Evolutionary conservation across 768 basidiomycete genomes (phyloP), one percentile per base, ranked within the genome.

Genomic region (Collybiopsis luxurians): DNA sequence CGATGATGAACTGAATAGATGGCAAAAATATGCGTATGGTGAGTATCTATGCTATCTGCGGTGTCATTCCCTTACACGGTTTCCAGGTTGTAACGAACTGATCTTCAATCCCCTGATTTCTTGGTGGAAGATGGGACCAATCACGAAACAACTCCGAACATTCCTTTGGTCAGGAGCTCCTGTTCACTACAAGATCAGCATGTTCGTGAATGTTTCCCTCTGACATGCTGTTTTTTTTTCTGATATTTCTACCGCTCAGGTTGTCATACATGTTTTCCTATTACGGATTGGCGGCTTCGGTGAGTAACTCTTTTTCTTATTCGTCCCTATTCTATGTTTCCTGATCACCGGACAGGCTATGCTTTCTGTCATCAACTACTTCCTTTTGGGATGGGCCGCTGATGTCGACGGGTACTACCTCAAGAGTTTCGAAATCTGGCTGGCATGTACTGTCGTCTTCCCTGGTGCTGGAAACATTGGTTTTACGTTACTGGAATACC

Each of bases 11-110:
- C 74, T 96, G 9, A 95, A 95, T 63, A 72, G 94, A 2, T 96
- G 94, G 94, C 91, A 95, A 60, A 96, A 95, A 67, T 92, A 91
- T 59, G 76, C 87, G 0, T 90, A 89, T 70, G 89, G 87, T 81
- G 64, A 51, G 65, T 4, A 55, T 70, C 63, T 7, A n/a, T 53
- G 21, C 21, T n/a, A 50, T 1, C 4, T 57, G 47, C 43, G 36
- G 51, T 44, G 15, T 44, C 23, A 45, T 31, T n/a, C 11, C 27
- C 39, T 4, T 2, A 23, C 23, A 27, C 9, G 12, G 27, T 19
- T n/a, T n/a, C 54, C 45, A 84, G 85, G 86, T 2, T 87, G 85
- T 66, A 86, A 83, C 64, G 88, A 89, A 70, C 78, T 95, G 48
- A 81, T 94, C 59, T 95, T 95, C 80, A 85, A 94, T 64, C 95